Percentiles rank a stretch among this genome's conserved stretches.
These are phyloP conservation scores for Penicillium robsamsonii DNA, from an alignment of 495 filamentous ascomycete genomes.

Conservation along the genomic window DNA sequence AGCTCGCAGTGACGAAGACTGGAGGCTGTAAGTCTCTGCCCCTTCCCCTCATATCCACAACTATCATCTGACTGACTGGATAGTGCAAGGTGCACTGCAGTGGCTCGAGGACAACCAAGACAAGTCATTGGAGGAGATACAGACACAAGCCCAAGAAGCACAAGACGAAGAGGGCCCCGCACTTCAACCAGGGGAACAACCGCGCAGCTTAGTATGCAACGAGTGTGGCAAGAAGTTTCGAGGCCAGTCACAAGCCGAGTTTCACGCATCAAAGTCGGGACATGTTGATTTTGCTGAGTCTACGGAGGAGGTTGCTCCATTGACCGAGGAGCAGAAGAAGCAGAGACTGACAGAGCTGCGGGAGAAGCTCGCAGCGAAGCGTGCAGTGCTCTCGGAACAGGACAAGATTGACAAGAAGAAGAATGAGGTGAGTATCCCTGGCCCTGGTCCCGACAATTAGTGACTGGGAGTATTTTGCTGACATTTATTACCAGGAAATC, in stretches of 20 bases:
- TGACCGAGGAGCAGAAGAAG: slow-evolving; percentile 91
- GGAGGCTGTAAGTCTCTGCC: slow-evolving; percentile 61
- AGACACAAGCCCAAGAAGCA: slow-evolving; percentile 37
- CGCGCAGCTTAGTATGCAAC: slow-evolving; percentile 74
- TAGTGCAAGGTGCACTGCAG: slow-evolving; percentile 85
- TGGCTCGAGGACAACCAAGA: slow-evolving; percentile 93
- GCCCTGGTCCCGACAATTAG: background rate
- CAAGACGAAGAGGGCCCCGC: slow-evolving; percentile 56
- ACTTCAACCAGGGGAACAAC: slow-evolving; percentile 61
- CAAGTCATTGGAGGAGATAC: slow-evolving; percentile 74
- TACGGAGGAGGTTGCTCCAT: slow-evolving; percentile 81
- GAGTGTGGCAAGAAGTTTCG: slow-evolving; percentile 92
- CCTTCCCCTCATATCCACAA: background rate
- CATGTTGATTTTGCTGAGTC: slow-evolving; percentile 94
- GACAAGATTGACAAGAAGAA: slow-evolving; percentile 84
- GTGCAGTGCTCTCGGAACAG: slow-evolving; percentile 61
- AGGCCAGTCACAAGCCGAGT: slow-evolving; percentile 74
- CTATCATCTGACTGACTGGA: slow-evolving; percentile 4
- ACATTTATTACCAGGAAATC: slow-evolving; percentile 61
- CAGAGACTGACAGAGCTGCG: slow-evolving; percentile 71
- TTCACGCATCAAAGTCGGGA: slow-evolving; percentile 83
- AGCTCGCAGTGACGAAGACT: slow-evolving; percentile 76
- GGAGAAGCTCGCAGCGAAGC: slow-evolving; percentile 70
- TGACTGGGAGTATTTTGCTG: background rate
- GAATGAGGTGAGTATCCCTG: slow-evolving; percentile 65